Conservation (phyloP, 805 yeast species). For the Blastobotrys terrestris region DNA sequence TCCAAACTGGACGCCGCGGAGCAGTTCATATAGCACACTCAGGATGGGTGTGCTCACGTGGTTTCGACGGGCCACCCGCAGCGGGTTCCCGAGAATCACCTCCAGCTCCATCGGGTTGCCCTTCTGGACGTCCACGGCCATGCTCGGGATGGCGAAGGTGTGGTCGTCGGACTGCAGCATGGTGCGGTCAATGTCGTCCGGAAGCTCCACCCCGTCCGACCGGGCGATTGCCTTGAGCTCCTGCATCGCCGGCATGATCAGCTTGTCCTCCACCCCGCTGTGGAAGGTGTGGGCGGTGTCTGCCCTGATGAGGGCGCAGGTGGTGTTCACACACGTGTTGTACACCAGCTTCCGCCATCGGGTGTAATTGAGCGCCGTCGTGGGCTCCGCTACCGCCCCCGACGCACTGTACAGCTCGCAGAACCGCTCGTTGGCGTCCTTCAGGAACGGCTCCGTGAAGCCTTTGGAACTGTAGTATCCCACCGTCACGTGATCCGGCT, state of each 20-base stretch:
- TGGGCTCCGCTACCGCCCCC: constrained; percentile 37
- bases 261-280: constrained; percentile 37
- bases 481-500: constrained; percentile 44
- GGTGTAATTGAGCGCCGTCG: constrained; percentile 42
- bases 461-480: constrained; percentile 44
- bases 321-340: constrained; percentile 61
- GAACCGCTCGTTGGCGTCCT: constrained; percentile 35
- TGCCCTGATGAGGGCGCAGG: constrained; percentile 50
- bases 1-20: constrained; percentile 55
- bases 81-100: constrained; percentile 61
- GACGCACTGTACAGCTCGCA: constrained; percentile 41
- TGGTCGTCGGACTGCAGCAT: constrained; percentile 57
- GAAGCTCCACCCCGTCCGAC: constrained; percentile 42
- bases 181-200: constrained; percentile 41
- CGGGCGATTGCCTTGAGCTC: constrained; percentile 65
- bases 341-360: constrained; percentile 67
- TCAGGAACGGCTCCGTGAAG: constrained; percentile 20
- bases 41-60: constrained; percentile 55
- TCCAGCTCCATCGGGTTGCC: constrained; percentile 67
- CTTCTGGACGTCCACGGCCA: constrained; percentile 62
- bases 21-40: constrained; percentile 48
- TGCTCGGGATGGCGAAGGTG: constrained; percentile 59
- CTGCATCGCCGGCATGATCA: constrained; percentile 56
- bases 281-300: constrained; percentile 52
- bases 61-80: constrained; percentile 43